These are phyloP conservation scores for Tricholoma saponaceum DNA, from an alignment of 768 basidiomycete species.

Conservation along the genomic window DNA sequence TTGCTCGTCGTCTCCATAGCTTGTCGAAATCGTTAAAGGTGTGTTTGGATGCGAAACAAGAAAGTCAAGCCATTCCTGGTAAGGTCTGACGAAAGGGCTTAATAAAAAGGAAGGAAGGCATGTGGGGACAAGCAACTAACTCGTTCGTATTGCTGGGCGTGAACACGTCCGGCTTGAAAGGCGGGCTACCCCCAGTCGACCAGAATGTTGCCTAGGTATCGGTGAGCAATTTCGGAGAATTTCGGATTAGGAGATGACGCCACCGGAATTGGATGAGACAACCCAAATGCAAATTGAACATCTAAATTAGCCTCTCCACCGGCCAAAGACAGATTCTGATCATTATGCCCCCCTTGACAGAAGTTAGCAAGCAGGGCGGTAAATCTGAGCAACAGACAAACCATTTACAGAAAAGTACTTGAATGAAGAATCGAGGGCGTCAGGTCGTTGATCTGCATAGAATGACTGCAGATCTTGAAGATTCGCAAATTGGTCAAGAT, in stretches of 20 bases:
- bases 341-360: constrained; percentile 53
- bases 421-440: constrained; percentile 47
- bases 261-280: constrained; percentile 54
- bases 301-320: constrained; percentile 68
- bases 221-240: not conserved
- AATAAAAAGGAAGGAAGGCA: not conserved
- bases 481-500: constrained; percentile 51
- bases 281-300: constrained; percentile 63
- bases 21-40: constrained; percentile 65
- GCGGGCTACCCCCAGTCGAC: constrained; percentile 59
- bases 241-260: not conserved
- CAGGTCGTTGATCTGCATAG: constrained; percentile 43
- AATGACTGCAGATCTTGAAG: constrained; percentile 47
- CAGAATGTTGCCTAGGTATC: constrained; percentile 42
- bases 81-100: constrained; percentile 15
- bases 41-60: constrained; percentile 40
- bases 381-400: constrained; percentile 15
- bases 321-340: constrained; percentile 46
- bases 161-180: constrained; percentile 44
- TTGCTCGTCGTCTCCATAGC: constrained; percentile 72
- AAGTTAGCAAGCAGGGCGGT: not conserved
- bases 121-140: constrained; percentile 6
- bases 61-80: constrained; percentile 56
- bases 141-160: constrained; percentile 39
- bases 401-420: constrained; percentile 53